phyloP scores from a whole-genome alignment of 495 filamentous ascomycete genomes.

The Aspergillus indologenus region DNA sequence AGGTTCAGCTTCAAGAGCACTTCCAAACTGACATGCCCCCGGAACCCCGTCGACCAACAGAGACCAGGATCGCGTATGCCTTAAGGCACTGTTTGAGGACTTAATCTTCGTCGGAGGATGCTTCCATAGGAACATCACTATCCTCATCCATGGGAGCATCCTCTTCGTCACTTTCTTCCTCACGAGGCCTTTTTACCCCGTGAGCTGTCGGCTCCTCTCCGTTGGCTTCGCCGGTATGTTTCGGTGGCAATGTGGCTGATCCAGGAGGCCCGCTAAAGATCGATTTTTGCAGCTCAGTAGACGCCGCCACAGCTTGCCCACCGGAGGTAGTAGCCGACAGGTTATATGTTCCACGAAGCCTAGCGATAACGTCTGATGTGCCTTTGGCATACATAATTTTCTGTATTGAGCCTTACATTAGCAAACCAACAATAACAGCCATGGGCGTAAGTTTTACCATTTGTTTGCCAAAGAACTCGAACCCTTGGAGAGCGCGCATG shows the following conservation, averaged over 20 bases:
- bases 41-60: background rate
- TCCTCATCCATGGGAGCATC: slow-evolving; percentile 75
- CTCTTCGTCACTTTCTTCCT: slow-evolving; percentile 66
- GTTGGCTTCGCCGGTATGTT: slow-evolving; percentile 36
- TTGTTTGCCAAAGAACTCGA: slow-evolving; percentile 81
- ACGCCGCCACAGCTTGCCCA: slow-evolving; percentile 47
- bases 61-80: background rate
- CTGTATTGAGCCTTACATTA: slow-evolving; percentile 44
- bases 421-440: background rate
- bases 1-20: background rate
- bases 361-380: slow-evolving; percentile 79
- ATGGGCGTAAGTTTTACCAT: slow-evolving; percentile 58
- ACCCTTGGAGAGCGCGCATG: slow-evolving; percentile 80
- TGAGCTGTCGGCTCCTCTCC: slow-evolving; percentile 31
- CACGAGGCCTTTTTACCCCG: slow-evolving; percentile 64
- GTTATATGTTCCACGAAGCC: slow-evolving; percentile 85
- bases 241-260: slow-evolving; percentile 37
- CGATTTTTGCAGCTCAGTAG: slow-evolving; percentile 75
- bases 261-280: slow-evolving; percentile 71
- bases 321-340: slow-evolving; percentile 51
- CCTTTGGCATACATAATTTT: slow-evolving; percentile 85
- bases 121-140: slow-evolving; percentile 55
- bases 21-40: background rate
- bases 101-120: slow-evolving; percentile 53
- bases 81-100: background rate